phyloP scores from a whole-genome alignment of 2,329 filamentous ascomycete genomes.

The Knufia petricola region DNA sequence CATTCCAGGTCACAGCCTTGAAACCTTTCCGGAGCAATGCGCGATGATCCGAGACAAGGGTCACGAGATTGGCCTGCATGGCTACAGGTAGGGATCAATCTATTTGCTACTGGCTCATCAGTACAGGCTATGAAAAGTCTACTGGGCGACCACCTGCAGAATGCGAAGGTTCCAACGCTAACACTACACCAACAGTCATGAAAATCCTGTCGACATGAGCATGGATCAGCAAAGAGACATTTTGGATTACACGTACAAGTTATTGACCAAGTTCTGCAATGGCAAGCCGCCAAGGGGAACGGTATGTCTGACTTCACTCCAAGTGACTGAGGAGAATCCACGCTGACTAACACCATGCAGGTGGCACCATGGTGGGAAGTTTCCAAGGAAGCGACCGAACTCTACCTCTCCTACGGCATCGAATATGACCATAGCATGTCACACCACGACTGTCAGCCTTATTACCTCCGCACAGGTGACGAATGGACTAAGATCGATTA shows the following conservation, averaged over 20 bases:
- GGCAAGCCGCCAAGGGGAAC: conserved; percentile 60
- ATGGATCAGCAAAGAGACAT: conserved; percentile 67
- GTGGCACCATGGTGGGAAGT: conserved; percentile 66
- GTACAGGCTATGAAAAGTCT: too few relatives aligned
- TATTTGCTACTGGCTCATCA: too few relatives aligned
- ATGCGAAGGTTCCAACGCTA: too few relatives aligned
- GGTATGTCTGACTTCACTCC: background rate
- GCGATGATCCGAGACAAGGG: conserved; percentile 52
- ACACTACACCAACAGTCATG: conserved; percentile 65
- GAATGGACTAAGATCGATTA: conserved; percentile 39
- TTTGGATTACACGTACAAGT: conserved; percentile 63
- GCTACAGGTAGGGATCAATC: too few relatives aligned
- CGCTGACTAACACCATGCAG: background rate
- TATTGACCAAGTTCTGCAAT: conserved; percentile 64
- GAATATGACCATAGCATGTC: conserved; percentile 44
- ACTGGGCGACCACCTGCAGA: too few relatives aligned
- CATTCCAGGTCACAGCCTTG: conserved; percentile 54
- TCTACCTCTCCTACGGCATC: conserved; percentile 38
- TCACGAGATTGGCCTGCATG: conserved; percentile 59
- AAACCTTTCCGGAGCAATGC: conserved; percentile 59
- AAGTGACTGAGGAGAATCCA: background rate
- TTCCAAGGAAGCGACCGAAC: conserved; percentile 52
- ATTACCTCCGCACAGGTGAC: conserved; percentile 36
- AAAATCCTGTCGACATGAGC: conserved; percentile 63
- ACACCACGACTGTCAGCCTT: conserved; percentile 37